phyloP scores from a whole-genome alignment of 257 asterid species.

The Solanum dulcamara region DNA sequence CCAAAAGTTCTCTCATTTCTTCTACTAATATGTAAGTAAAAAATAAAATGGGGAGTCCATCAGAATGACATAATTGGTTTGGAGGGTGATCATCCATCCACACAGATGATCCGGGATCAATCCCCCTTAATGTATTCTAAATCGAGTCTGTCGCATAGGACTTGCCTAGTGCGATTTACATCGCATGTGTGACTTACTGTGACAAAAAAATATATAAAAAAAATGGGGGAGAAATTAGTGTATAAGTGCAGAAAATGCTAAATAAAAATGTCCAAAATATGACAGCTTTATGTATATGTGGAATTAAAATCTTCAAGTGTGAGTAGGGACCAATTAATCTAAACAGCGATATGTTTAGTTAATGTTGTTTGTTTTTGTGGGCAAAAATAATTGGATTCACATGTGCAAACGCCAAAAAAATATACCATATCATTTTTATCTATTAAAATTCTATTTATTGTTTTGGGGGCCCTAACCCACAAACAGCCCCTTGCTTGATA shows the following conservation, averaged over 20 bases:
- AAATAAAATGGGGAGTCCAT: not conserved
- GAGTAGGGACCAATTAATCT: conserved; percentile 12
- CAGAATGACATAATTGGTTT: too few relatives aligned
- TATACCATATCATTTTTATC: not conserved
- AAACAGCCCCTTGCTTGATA: conserved; percentile 7
- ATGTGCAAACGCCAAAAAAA: conserved; percentile 10
- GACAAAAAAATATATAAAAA: too few relatives aligned
- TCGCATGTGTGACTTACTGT: too few relatives aligned
- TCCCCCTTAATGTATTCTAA: too few relatives aligned
- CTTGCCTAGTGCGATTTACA: not conserved
- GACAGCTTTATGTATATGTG: conserved; percentile 23
- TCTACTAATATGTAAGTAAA: not conserved
- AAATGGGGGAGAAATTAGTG: not conserved
- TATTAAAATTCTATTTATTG: conserved; percentile 9
- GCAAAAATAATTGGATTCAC: conserved; percentile 11
- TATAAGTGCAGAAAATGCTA: conserved; percentile 7
- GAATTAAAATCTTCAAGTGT: not conserved
- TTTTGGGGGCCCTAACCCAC: conserved; percentile 19
- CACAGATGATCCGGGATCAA: too few relatives aligned
- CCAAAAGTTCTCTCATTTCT: not conserved
- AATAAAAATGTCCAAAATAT: conserved; percentile 36
- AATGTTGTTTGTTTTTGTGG: conserved; percentile 18
- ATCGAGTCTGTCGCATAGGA: not conserved
- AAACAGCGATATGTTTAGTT: conserved; percentile 15
- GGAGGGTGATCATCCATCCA: too few relatives aligned